Evolutionary conservation across 2,329 filamentous ascomycete species (phyloP).

Genomic region (Celoporthe dispersa): DNA sequence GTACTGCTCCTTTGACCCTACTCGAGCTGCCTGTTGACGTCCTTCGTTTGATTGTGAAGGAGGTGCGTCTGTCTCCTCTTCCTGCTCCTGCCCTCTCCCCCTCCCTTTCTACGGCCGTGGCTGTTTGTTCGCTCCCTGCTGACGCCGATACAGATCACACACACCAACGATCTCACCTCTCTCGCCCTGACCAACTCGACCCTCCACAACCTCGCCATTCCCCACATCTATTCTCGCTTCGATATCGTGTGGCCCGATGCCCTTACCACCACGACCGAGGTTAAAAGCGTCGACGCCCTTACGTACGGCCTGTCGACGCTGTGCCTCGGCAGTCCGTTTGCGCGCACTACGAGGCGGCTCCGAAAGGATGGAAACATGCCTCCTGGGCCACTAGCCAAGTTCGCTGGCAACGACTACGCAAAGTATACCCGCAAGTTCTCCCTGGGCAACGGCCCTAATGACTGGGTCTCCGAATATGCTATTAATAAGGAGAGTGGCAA

Average conservation of each 20-base stretch:
- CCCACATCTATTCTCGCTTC: conserved; percentile 82
- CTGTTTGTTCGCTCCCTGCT: conserved; percentile 1
- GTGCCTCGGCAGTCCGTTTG: conserved; percentile 65
- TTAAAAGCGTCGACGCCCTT: conserved; percentile 78
- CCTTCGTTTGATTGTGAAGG: conserved; percentile 76
- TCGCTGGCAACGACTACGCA: conserved; percentile 69
- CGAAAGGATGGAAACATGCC: conserved; percentile 33
- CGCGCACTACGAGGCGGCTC: conserved; percentile 43
- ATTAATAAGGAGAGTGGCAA: conserved; percentile 84
- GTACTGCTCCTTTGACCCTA: conserved; percentile 63
- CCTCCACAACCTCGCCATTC: conserved; percentile 74
- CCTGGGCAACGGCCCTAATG: conserved; percentile 76
- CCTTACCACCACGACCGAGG: conserved; percentile 64
- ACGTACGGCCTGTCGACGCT: conserved; percentile 82
- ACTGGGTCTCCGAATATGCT: conserved; percentile 82
- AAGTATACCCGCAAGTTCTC: conserved; percentile 82
- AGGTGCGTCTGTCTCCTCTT: conserved; percentile 54
- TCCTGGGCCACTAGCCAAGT: conserved; percentile 35
- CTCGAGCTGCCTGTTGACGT: conserved; percentile 80
- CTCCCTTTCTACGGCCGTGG: neutral
- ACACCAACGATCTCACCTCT: conserved; percentile 81
- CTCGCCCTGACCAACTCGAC: conserved; percentile 79
- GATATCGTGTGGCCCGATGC: conserved; percentile 88
- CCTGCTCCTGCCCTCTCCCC: neutral
- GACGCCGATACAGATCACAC: conserved; percentile 62